A percentile compares a stretch with the other conserved stretches of the same genome.
These are phyloP conservation scores for Suillus discolor DNA, from an alignment of 768 basidiomycete genomes.

Conservation along the genomic window DNA sequence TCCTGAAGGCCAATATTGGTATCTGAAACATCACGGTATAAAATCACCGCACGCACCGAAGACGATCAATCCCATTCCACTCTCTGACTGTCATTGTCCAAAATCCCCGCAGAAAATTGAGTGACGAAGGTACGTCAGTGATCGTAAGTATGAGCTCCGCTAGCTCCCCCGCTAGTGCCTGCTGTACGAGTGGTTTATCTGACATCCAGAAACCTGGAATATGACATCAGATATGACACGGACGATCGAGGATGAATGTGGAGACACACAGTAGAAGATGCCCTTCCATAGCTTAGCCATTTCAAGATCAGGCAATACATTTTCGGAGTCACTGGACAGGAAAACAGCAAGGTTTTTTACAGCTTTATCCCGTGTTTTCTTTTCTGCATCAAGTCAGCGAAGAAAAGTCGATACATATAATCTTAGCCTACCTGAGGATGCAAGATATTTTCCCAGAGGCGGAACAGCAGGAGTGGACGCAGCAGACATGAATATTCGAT, in stretches of 20 bases:
- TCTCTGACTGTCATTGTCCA: constrained; percentile 91
- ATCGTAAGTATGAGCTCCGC: constrained; percentile 81
- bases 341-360: constrained; percentile 78
- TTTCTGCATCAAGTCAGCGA: constrained; percentile 54
- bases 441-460: constrained; percentile 89
- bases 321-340: constrained; percentile 64
- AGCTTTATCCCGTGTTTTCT: constrained; percentile 90
- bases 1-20: constrained; percentile 45
- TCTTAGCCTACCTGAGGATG: constrained; percentile 74
- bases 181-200: constrained; percentile 96
- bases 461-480: constrained; percentile 41
- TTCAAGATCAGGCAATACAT: constrained; percentile 68
- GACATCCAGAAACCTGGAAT: constrained; percentile 97
- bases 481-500: constrained; percentile 35
- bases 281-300: constrained; percentile 98
- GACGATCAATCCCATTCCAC: constrained; percentile 90
- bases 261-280: constrained; percentile 85
- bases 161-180: constrained; percentile 83
- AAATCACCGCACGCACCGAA: constrained; percentile 58
- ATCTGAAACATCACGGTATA: constrained; percentile 4
- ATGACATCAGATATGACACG: constrained; percentile 7
- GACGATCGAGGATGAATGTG: neutral
- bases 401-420: neutral
- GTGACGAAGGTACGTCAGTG: constrained; percentile 52
- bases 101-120: constrained; percentile 84